Evolutionary conservation across 495 filamentous ascomycete genomes (phyloP), one percentile per base, ranked within the genome.

Genomic region (Collariella sp.): DNA sequence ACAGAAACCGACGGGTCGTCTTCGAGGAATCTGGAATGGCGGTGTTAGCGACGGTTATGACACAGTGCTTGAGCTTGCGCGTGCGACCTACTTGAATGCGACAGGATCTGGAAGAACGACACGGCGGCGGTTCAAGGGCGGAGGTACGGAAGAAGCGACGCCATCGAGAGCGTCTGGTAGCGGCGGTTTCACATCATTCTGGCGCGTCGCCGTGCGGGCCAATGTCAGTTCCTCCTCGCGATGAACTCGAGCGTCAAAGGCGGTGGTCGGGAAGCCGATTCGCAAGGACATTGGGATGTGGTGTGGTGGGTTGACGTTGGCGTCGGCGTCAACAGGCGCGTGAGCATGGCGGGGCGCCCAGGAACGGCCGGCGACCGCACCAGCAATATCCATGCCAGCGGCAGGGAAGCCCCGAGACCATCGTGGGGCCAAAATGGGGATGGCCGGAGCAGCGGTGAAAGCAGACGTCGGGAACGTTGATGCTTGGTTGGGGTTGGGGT

Each of bases 1-100:
- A 96, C 83, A 4, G 76, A 79, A 2, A 88, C 88, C 0, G 80
- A 82, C 1, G 87, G 74, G 53, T 98, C 93, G 56, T 90, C 86
- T 76, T 95, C 89, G 13, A 98, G 79, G 62, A 94, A 98, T 59
- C 86, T 82, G 42, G 13, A 15, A 45, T 54, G 42, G 45, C 40
- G 18, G 29, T 46, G n/a, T 45, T 42, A 12, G 54, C 45, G 35
- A 39, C 38, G 19, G 53, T 24, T 40, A 16, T 31, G 26, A 31
- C 26, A n/a, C 26, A 31, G 5, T 5, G 44, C 23, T 13, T 31
- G 10, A n/a, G 44, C 38, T 40, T 35, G 19, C 11, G 2, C 11
- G 7, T 10, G n/a, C 26, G 33, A 18, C 50, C 42, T 65, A 76
- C 76, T 70, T 80, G 59, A 89, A 82, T 38, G 86, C 86, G 38